A percentile compares a stretch with the other conserved stretches of the same genome.
These are phyloP conservation scores for Wakefieldia striispora DNA, from an alignment of 768 basidiomycete species.

Conservation along the genomic window DNA sequence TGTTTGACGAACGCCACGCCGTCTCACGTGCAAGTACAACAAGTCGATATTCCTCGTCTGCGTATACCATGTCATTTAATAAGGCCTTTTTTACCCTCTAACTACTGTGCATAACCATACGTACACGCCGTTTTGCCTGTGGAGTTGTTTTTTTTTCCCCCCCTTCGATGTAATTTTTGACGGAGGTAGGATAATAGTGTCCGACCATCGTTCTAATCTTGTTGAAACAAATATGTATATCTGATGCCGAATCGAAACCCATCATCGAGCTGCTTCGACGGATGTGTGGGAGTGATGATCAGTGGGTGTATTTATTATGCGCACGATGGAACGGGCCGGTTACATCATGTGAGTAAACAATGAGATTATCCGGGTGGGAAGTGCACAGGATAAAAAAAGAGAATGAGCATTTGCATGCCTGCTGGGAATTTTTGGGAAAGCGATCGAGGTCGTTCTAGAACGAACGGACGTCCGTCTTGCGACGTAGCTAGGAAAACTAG, in stretches of 20 bases:
- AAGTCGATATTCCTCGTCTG: slow-evolving; percentile 7
- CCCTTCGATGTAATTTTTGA: slow-evolving; percentile 8
- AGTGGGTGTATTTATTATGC: too few relatives aligned
- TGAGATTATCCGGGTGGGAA: too few relatives aligned
- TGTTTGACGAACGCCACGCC: slow-evolving; percentile 6
- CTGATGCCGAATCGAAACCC: not conserved
- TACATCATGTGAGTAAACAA: too few relatives aligned
- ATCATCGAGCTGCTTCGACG: too few relatives aligned
- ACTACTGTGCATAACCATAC: slow-evolving; percentile 24
- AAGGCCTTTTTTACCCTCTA: slow-evolving; percentile 3
- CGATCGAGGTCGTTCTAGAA: too few relatives aligned
- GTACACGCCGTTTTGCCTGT: not conserved
- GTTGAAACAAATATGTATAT: slow-evolving; percentile 6
- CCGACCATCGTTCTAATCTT: slow-evolving; percentile 17
- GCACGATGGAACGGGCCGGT: too few relatives aligned
- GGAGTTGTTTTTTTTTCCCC: not conserved
- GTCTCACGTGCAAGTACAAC: slow-evolving; percentile 12
- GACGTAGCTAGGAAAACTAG: too few relatives aligned
- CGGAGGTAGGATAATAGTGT: slow-evolving; percentile 12
- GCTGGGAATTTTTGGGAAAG: too few relatives aligned
- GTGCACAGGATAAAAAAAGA: too few relatives aligned
- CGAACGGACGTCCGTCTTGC: too few relatives aligned
- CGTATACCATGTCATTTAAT: slow-evolving; percentile 28
- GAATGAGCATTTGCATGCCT: too few relatives aligned
- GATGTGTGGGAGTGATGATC: too few relatives aligned